Percentiles rank a stretch among this genome's conserved stretches.
Conservation (phyloP, 495 filamentous ascomycete genomes). For the Talaromyces wortmannii region DNA sequence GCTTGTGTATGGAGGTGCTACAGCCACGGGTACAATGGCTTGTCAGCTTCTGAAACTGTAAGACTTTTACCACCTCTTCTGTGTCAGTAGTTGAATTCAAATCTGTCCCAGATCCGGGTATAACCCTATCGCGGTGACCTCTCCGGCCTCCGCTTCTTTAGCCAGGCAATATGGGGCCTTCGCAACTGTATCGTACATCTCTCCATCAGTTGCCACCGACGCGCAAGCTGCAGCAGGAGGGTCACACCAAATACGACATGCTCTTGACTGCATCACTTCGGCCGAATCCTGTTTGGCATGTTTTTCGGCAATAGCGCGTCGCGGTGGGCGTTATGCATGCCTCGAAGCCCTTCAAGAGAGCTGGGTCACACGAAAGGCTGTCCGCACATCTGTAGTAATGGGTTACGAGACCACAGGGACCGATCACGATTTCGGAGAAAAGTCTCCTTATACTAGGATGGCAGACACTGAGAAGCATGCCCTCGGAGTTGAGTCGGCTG, state of each 20-base stretch:
- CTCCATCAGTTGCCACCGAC: conserved; percentile 5
- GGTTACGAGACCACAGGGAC: background rate
- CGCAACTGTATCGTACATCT: conserved; percentile 15
- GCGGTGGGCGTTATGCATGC: conserved; percentile 19
- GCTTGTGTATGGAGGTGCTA: conserved; percentile 23
- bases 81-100: no score
- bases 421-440: background rate
- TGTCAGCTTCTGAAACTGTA: conserved; percentile 21
- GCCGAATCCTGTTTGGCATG: conserved; percentile 13
- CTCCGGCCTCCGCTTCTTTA: conserved; percentile 12
- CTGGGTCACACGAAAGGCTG: background rate
- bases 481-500: conserved; percentile 13
- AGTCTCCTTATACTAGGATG: background rate
- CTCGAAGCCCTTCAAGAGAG: conserved; percentile 12
- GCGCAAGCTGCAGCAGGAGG: conserved; percentile 6
- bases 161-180: conserved; percentile 15
- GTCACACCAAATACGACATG: conserved; percentile 6
- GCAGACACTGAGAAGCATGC: conserved; percentile 4
- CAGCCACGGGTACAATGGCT: conserved; percentile 21
- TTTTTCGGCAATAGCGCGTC: conserved; percentile 16
- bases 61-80: no score
- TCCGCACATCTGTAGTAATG: background rate
- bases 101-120: conserved; percentile 9
- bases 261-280: conserved; percentile 18
- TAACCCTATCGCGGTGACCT: conserved; percentile 24